Base-by-base conservation (phyloP, 2,329 filamentous ascomycete species). In the Akanthomyces dipterigenus region DNA sequence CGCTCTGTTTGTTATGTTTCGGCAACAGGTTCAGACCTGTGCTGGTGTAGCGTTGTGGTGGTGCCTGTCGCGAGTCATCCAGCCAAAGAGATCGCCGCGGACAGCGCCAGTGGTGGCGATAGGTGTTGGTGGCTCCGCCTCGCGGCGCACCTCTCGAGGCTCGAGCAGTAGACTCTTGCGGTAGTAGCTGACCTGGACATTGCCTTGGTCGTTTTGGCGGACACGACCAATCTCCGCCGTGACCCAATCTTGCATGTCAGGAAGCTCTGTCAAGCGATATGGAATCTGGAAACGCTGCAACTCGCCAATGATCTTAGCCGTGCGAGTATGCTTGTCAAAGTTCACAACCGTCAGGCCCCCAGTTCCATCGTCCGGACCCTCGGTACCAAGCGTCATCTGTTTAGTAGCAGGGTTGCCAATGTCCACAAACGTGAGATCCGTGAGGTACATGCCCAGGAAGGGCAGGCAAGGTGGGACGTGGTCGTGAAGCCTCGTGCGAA, bases 241-340 rank as follows among this genome's bases (percentile, higher is more conserved):
- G 72, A 99, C 86, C 93, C 93, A 99, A 26, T 93, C 88, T 72
- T 98, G 93, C 72, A 99, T 82, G 68, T 98, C 93, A 0, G 90
- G 86, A 4, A 98, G 80, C 70, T 95, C 89, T 1, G 83, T 83
- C 20, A 99, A 82, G 7, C 88, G 85, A 73, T 98, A 98, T 0
- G 93, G 91, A 22, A 96, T 90, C 75, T 99, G 95, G 78, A 98
- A 98, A 20, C 93, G 88, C 73, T 99, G 95, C 8, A 99, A 83
- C 68, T 98, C 93, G 65, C 91, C 90, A 68, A 99, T 96, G 70
- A 98, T 96, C 75, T 93, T 95, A 50, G 93, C 93, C 3, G 93
- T 98, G 67, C 92, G 91, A 68, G 87, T 89, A 72, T 98, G 92
- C 77, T 98, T 98, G 80, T 98, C 93, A 69, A 97, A 98, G 76